Base-by-base conservation (phyloP, 2,329 filamentous ascomycete species). In the Fusarium sp. region DNA sequence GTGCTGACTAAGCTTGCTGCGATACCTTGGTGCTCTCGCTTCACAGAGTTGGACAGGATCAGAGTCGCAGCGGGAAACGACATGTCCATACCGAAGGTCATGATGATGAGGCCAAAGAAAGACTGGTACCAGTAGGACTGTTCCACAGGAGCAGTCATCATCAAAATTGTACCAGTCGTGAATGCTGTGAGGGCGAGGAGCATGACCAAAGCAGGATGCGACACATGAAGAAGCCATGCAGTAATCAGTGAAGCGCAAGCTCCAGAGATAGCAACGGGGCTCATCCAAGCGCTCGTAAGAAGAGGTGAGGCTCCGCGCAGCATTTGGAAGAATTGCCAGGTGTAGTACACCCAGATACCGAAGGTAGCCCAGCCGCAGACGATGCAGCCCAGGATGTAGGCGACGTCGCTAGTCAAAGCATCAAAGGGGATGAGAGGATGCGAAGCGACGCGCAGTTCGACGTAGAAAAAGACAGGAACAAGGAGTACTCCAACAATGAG, bases 101-200 rank as follows among this genome's bases (percentile, higher is more conserved):
- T 89, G 50, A 93, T 76, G 6, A 92, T 30, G 9, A 89, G 83
- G 6, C 85, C 85, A 15, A 91, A 84, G 76, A 93, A 93, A 0
- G 87, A 84, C 69, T 91, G 88, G 23, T 83, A 84, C 91, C 91
- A 93, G 81, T 93, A 93, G 1, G 82, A 86, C 78, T 92, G 89
- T 9, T 85, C 73, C 0, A 86, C 81, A 0, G 90, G 89, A 5
- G 86, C 83, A 15, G 84, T 84, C 15, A 83, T 84, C 32, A 85
- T 83, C 11, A 89, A 73, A 10, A 84, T 69, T 9, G 83, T 81
- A 4, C 86, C 86, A 1, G 78, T 69, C 2, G 83, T 83, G 64
- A 88, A 88, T 1, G 84, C 80, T 6, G 81, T 64, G 57, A 87
- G 81, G 6, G 85, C 84, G 23, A 84, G 75, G 23, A 84, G 79